Evolutionary conservation across 192 early-diverging fungal genomes (phyloP), one percentile per base, ranked within the genome.

Genomic region (Coemansia sp.): DNA sequence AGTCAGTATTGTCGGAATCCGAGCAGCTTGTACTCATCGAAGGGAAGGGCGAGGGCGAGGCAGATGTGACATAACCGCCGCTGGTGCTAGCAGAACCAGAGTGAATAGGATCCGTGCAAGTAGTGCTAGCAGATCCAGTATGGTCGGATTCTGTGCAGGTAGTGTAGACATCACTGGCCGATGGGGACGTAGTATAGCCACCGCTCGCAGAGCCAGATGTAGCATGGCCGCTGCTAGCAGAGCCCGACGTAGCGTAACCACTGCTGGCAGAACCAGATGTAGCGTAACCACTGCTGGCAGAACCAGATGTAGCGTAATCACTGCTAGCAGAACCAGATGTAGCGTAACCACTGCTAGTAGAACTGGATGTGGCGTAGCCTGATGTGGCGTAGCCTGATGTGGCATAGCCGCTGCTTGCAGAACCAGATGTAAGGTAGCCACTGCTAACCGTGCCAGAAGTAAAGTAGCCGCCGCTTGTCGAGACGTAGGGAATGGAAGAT

Each of bases 381-480:
- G 51, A 57, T 31, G 53, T 57, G 2, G 53, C 27, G 12, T 57
- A 57, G 25, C 51, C 51, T 34, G 53, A 15, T 32, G 55, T 57
- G 0, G 14, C 29, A 23, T 34, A 31, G 3, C 51, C 23, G 7
- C 48, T 25, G 3, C 48, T 51, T 11, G 48, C 19, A n/a, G 46
- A 48, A 19, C 19, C 46, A 4, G 46, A 23, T 23, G 46, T 48
- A n/a, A 23, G 6, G 25, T 53, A 32, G 55, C 55, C 29, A 2
- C 29, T 17, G 15, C 55, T 58, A 6, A 14, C 55, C 0, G 55
- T 2, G 4, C 55, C 29, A 7, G 31, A n/a, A 1, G 55, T 17
- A 31, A 17, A 3, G 31, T 58, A 32, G 7, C 55, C 55, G 8
- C 29, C 15, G 31, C 27, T 58, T 58, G 29, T 32, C 55, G 55